Conservation (phyloP, 2,329 filamentous ascomycete genomes). For the Colletotrichum sp. region DNA sequence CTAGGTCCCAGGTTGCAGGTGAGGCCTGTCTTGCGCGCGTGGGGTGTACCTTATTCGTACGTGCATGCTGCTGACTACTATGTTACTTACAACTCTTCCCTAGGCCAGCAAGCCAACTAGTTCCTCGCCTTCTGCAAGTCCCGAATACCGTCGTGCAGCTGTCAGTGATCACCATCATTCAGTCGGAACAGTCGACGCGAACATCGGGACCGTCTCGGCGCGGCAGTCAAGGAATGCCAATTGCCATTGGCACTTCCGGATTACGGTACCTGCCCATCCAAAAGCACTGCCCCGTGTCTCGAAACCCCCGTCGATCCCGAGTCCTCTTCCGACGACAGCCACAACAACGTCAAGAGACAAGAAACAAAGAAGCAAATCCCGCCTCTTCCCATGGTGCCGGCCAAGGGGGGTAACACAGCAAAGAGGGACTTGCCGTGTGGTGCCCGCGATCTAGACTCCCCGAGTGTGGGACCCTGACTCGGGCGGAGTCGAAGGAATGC, state of each 20-base stretch:
- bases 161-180: not conserved
- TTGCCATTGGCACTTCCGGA: not conserved
- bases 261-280: not conserved
- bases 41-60: not conserved
- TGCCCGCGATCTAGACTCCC: constrained; percentile 21
- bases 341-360: not conserved
- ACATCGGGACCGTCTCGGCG: constrained; percentile 1
- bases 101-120: not conserved
- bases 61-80: not conserved
- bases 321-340: not conserved
- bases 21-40: not conserved
- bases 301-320: not conserved
- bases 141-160: not conserved
- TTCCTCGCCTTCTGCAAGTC: not conserved
- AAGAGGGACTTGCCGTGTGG: constrained; percentile 15
- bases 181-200: not conserved
- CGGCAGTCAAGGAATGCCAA: not conserved
- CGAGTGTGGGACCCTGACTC: constrained; percentile 20
- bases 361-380: constrained; percentile 11
- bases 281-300: not conserved
- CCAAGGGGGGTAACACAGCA: not conserved
- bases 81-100: not conserved
- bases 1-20: not conserved
- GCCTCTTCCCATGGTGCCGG: not conserved
- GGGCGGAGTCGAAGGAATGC: constrained; percentile 17